Percentiles rank a stretch among this genome's conserved stretches.
Conservation (phyloP, 257 asterid species). For the Nicotiana noctiflora region DNA sequence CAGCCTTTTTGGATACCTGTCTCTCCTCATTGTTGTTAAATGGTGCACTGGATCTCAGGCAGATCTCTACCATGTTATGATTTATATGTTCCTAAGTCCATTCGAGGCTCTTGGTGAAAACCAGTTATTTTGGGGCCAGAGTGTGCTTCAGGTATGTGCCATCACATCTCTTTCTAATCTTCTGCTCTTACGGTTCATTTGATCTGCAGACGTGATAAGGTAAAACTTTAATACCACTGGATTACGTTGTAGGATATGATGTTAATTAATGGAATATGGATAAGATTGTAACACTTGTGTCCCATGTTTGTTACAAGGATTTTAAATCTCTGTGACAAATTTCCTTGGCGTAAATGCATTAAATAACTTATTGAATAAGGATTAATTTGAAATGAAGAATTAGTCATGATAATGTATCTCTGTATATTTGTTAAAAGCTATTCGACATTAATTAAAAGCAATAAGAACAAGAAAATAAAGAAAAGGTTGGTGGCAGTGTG, state of each 20-base stretch:
- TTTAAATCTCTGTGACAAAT: not conserved
- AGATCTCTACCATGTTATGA: constrained; percentile 94
- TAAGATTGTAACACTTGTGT: not conserved
- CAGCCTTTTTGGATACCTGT: constrained; percentile 90
- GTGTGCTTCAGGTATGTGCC: constrained; percentile 62
- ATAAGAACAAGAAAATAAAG: not conserved
- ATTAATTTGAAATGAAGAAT: not conserved
- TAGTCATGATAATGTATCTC: constrained; percentile 5
- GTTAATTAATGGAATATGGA: not conserved
- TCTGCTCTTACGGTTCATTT: not conserved
- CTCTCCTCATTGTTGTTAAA: constrained; percentile 68
- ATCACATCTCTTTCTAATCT: not conserved
- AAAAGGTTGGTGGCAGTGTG: not conserved
- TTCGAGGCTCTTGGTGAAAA: constrained; percentile 82
- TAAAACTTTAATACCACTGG: not conserved
- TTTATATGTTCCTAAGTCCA: constrained; percentile 95
- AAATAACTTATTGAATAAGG: not conserved
- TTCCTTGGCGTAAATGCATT: not conserved
- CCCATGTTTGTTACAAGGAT: not conserved
- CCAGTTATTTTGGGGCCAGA: constrained; percentile 81
- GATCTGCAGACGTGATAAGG: not conserved
- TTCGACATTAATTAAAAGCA: not conserved
- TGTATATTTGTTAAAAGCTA: not conserved
- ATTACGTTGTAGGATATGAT: not conserved
- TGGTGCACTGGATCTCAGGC: constrained; percentile 97